A percentile compares a stretch with the other conserved stretches of the same genome.
phyloP scores from a whole-genome alignment of 164 flowering plant species.

The Piper longum region DNA sequence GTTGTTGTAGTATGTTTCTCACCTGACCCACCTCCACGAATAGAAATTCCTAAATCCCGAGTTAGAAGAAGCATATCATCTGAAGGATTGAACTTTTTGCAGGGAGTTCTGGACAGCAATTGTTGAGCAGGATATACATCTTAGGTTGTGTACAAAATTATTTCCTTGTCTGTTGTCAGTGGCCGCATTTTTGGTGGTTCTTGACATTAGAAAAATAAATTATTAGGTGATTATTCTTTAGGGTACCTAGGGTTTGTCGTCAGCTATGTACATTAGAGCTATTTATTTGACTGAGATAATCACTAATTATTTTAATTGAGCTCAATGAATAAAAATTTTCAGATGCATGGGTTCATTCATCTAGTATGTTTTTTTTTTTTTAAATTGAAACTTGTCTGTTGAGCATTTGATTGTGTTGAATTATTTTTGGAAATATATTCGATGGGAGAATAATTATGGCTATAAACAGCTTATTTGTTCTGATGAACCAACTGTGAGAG shows the following conservation, averaged over 20 bases:
- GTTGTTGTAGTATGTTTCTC: slow-evolving; percentile 81
- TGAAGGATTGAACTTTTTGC: slow-evolving; percentile 64
- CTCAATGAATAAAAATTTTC: not conserved
- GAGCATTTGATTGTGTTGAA: too few species aligned
- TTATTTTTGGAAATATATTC: too few species aligned
- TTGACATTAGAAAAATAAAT: not conserved
- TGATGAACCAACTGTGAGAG: too few species aligned
- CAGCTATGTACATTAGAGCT: slow-evolving; percentile 6
- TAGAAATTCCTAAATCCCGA: slow-evolving; percentile 45
- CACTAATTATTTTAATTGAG: not conserved
- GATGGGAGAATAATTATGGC: too few species aligned
- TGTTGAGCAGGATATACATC: not conserved
- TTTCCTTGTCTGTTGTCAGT: not conserved
- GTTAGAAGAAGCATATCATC: slow-evolving; percentile 70
- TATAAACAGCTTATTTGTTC: too few species aligned
- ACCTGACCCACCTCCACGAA: slow-evolving; percentile 66
- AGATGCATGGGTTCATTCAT: too few species aligned
- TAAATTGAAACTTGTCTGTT: too few species aligned
- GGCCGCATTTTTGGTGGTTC: not conserved
- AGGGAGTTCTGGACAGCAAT: slow-evolving; percentile 52
- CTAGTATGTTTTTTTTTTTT: too few species aligned
- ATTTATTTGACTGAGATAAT: not conserved
- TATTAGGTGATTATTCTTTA: slow-evolving; percentile 3
- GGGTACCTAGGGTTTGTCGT: not conserved
- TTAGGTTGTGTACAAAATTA: not conserved